Percentiles rank a stretch among this genome's conserved stretches.
These are phyloP conservation scores for Exophiala sideris DNA, from an alignment of 2,329 filamentous ascomycete genomes.

Conservation along the genomic window DNA sequence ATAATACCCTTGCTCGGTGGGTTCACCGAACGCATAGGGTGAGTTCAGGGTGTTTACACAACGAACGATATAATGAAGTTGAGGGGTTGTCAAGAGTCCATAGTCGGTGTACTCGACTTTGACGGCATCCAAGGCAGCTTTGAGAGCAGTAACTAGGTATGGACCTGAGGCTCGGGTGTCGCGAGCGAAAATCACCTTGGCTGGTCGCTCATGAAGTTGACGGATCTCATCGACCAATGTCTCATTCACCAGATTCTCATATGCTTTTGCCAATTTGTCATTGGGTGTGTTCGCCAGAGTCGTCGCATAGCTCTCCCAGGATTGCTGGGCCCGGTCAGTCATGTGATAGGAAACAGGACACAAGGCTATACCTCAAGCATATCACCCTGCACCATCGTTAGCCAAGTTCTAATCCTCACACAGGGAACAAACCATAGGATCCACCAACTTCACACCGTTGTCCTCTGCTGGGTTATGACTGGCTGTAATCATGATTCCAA, in stretches of 20 bases:
- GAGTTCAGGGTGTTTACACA: slow-evolving; percentile 91
- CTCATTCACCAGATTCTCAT: slow-evolving; percentile 69
- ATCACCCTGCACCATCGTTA: slow-evolving; percentile 60
- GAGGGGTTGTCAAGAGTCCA: slow-evolving; percentile 92
- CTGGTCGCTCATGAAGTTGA: slow-evolving; percentile 61
- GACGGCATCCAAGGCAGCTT: slow-evolving; percentile 74
- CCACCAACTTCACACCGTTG: slow-evolving; percentile 93
- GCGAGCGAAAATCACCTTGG: slow-evolving; percentile 81
- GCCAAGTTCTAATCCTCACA: slow-evolving; percentile 8
- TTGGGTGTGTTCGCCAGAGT: slow-evolving; percentile 78
- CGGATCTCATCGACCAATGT: slow-evolving; percentile 59
- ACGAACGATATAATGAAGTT: slow-evolving; percentile 92
- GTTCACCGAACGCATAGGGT: slow-evolving; percentile 79
- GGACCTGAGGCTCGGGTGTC: slow-evolving; percentile 93
- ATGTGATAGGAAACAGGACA: slow-evolving; percentile 5
- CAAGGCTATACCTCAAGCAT: slow-evolving; percentile 74
- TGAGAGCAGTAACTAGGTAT: slow-evolving; percentile 73
- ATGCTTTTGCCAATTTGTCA: slow-evolving; percentile 73
- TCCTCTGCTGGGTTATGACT: slow-evolving; percentile 88
- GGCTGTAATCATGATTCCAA: slow-evolving; percentile 94
- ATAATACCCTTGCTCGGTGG: slow-evolving; percentile 91
- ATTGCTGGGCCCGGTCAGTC: slow-evolving; percentile 47
- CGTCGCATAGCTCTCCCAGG: slow-evolving; percentile 90
- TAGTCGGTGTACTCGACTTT: slow-evolving; percentile 74
- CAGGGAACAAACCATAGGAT: slow-evolving; percentile 66